A percentile compares a stretch with the other conserved stretches of the same genome.
phyloP scores from a whole-genome alignment of 169 alveolate species.

The Eimeria zaria region DNA sequence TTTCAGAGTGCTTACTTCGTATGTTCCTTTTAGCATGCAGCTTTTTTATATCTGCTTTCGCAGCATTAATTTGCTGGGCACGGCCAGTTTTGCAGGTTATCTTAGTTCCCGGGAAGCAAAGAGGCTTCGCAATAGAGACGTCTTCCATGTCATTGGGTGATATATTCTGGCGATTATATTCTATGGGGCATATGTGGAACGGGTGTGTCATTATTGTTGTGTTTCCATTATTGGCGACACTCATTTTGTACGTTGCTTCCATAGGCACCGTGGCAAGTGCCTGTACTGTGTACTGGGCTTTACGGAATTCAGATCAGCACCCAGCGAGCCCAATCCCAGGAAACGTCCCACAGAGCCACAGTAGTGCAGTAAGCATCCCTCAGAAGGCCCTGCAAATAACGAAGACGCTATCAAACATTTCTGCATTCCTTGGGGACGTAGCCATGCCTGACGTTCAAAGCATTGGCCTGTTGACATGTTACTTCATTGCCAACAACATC shows the following conservation, averaged over 20 bases:
- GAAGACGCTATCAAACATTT: not conserved
- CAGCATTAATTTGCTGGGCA: conserved; percentile 43
- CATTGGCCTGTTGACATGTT: conserved; percentile 55
- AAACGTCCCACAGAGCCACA: not conserved
- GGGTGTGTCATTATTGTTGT: conserved; percentile 31
- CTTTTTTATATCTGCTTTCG: conserved; percentile 25
- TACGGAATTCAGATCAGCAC: not conserved
- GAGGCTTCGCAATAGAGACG: conserved; percentile 60
- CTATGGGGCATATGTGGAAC: conserved; percentile 20
- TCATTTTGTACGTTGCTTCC: conserved; percentile 28
- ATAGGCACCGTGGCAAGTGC: conserved; percentile 37
- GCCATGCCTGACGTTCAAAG: conserved; percentile 81
- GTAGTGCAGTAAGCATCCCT: not conserved
- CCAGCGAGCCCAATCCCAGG: not conserved
- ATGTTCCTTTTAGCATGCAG: not conserved
- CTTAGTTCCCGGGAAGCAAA: conserved; percentile 45
- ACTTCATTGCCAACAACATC: conserved; percentile 47
- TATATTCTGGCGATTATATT: conserved; percentile 15
- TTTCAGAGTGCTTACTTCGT: conserved; percentile 41
- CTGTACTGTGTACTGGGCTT: not conserved
- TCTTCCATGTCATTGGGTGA: conserved; percentile 31
- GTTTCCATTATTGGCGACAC: conserved; percentile 37
- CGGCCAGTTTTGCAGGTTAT: conserved; percentile 64
- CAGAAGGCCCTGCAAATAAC: conserved; percentile 1
- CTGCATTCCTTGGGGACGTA: conserved; percentile 14